Evolutionary conservation across 2,329 filamentous ascomycete species (phyloP).

Genomic region (Parastagonospora avenae): DNA sequence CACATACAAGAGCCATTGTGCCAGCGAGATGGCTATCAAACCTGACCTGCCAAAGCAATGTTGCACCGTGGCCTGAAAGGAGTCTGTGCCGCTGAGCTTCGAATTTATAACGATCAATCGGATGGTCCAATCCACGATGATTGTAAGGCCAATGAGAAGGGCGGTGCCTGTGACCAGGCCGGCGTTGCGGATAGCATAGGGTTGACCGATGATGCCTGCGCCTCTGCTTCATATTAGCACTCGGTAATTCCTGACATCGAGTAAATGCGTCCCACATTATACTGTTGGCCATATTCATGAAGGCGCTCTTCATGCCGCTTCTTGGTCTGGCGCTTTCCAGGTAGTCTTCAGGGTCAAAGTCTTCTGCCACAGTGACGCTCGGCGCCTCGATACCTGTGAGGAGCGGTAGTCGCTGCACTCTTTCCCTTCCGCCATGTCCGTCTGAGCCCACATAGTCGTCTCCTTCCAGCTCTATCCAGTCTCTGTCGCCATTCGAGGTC

Average conservation of each 20-base stretch:
- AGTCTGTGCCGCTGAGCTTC: constrained; percentile 91
- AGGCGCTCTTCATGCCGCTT: constrained; percentile 83
- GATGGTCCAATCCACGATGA: constrained; percentile 96
- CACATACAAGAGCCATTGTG: constrained; percentile 87
- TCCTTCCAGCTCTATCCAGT: constrained; percentile 61
- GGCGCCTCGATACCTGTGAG: constrained; percentile 85
- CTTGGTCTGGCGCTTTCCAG: constrained; percentile 73
- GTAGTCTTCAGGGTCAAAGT: constrained; percentile 63
- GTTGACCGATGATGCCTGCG: constrained; percentile 76
- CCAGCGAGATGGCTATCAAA: constrained; percentile 85
- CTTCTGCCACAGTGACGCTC: constrained; percentile 70
- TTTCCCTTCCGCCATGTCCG: constrained; percentile 41
- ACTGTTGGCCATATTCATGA: constrained; percentile 99
- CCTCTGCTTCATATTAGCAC: constrained; percentile 49
- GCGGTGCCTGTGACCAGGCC: constrained; percentile 80
- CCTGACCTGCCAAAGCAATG: constrained; percentile 91
- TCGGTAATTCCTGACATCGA: background rate
- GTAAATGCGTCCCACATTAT: constrained; percentile 67
- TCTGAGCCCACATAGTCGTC: constrained; percentile 64
- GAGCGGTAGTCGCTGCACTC: constrained; percentile 67
- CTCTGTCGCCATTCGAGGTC: constrained; percentile 43
- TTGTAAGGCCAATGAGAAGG: constrained; percentile 77
- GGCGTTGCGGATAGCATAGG: constrained; percentile 94
- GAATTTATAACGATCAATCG: constrained; percentile 96
- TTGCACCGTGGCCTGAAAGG: constrained; percentile 94